Evolutionary conservation across 495 filamentous ascomycete genomes (phyloP).

Genomic region (Chaetomium cochliodes): DNA sequence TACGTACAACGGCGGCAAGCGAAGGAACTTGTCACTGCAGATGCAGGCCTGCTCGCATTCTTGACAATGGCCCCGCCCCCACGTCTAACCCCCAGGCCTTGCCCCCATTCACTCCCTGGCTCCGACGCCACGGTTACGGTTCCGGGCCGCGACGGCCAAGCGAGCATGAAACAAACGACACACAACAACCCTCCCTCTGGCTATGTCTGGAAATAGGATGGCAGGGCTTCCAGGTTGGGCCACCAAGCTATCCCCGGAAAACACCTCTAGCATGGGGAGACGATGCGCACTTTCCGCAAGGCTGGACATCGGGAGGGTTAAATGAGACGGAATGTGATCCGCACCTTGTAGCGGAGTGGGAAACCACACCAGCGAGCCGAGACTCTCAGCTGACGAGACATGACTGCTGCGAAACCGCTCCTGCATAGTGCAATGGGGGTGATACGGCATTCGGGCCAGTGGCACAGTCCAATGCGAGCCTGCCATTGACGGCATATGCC

Average conservation of each 20-base stretch:
- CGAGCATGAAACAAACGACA: conserved; percentile 8
- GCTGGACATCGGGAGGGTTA: background rate
- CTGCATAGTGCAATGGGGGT: background rate
- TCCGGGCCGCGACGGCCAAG: conserved; percentile 9
- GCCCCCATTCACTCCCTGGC: conserved; percentile 1
- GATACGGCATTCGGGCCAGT: conserved; percentile 10
- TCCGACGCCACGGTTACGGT: conserved; percentile 26
- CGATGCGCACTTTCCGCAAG: background rate
- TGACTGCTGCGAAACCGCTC: background rate
- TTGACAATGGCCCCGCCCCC: conserved; percentile 16
- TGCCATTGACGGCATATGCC: background rate
- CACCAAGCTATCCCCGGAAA: background rate
- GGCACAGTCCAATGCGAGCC: background rate
- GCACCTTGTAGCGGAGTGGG: background rate
- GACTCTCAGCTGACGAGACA: background rate
- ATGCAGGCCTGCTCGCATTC: background rate
- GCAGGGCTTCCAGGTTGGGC: background rate
- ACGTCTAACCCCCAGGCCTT: conserved; percentile 3
- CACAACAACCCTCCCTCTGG: background rate
- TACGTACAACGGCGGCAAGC: conserved; percentile 6
- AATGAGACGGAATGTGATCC: background rate
- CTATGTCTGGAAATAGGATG: background rate
- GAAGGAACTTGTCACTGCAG: conserved; percentile 10
- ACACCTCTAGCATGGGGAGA: background rate
- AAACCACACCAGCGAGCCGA: background rate